These are phyloP conservation scores for Physcomitrium patens DNA, from an alignment of 225 moss, liverwort and hornwort genomes.

Conservation along the genomic window DNA sequence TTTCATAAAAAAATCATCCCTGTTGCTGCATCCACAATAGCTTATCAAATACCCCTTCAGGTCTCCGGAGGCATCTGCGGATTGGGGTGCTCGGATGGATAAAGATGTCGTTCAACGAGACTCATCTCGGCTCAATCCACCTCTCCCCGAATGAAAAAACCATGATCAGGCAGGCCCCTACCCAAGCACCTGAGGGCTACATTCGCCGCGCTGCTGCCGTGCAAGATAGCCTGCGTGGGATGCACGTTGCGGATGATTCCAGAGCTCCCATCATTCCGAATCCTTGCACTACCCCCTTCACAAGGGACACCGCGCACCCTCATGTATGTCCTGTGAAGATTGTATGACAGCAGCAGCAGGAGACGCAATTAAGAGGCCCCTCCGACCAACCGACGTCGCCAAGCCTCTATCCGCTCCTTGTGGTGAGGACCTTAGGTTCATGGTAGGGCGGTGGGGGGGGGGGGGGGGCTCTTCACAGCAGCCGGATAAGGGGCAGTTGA, in stretches of 20 bases:
- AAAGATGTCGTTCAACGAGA: constrained; percentile 40
- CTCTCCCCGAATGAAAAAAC: not conserved
- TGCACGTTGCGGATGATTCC: too few relatives aligned
- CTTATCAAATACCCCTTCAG: constrained; percentile 11
- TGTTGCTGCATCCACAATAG: not conserved
- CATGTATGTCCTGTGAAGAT: constrained; percentile 26
- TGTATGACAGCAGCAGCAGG: not conserved
- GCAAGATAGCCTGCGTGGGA: not conserved
- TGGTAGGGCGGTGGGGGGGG: too few relatives aligned
- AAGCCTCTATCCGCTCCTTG: constrained; percentile 54
- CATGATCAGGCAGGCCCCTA: not conserved
- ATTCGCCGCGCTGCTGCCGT: not conserved
- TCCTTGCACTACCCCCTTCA: not conserved
- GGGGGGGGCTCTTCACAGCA: constrained; percentile 2
- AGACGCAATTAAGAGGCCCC: constrained; percentile 23
- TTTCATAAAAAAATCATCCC: not conserved
- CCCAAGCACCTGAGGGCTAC: not conserved
- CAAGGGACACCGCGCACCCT: not conserved
- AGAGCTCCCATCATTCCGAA: too few relatives aligned
- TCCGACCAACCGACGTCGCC: constrained; percentile 44
- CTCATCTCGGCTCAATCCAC: not conserved
- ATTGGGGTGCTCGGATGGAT: constrained; percentile 27
- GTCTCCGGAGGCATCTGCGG: not conserved
- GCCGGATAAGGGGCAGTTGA: constrained; percentile 50
- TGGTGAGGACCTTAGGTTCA: constrained; percentile 27